These are phyloP conservation scores for Bipolaris zeicola DNA, from an alignment of 2,329 filamentous ascomycete genomes.

Conservation along the genomic window DNA sequence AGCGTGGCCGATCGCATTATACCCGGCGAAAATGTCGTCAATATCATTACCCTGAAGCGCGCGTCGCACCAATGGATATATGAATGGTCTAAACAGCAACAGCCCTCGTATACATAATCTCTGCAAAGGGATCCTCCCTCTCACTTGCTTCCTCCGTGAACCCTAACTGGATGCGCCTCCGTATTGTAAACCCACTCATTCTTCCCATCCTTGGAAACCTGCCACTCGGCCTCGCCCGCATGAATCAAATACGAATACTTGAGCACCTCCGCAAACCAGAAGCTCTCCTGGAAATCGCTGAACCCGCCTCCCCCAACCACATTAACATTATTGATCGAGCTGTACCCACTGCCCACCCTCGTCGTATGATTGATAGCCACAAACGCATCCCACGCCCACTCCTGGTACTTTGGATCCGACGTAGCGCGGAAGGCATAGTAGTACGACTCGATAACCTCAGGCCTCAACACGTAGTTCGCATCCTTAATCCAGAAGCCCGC, in stretches of 20 bases:
- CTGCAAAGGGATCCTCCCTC: not conserved
- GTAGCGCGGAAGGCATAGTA: constrained; percentile 89
- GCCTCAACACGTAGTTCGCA: constrained; percentile 69
- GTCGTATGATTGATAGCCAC: constrained; percentile 68
- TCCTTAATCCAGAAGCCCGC: constrained; percentile 74
- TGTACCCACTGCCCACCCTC: constrained; percentile 69
- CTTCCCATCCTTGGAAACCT: constrained; percentile 55
- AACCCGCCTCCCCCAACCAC: constrained; percentile 63
- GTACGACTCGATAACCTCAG: constrained; percentile 81
- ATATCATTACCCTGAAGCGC: constrained; percentile 1
- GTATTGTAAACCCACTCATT: constrained; percentile 69
- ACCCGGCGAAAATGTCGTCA: constrained; percentile 17
- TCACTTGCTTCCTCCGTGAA: constrained; percentile 27
- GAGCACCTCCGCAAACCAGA: constrained; percentile 84
- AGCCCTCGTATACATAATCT: not conserved
- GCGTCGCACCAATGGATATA: not conserved
- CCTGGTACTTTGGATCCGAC: constrained; percentile 74
- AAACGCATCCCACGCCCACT: constrained; percentile 85
- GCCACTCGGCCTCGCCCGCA: constrained; percentile 64
- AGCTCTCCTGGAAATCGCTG: constrained; percentile 79
- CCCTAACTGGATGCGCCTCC: constrained; percentile 66
- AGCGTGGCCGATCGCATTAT: constrained; percentile 16
- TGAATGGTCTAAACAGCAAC: not conserved
- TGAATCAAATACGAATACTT: constrained; percentile 81
- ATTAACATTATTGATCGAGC: constrained; percentile 70